Percentiles rank a stretch among this genome's conserved stretches.
Evolutionary conservation across 2,329 filamentous ascomycete genomes (phyloP).

Genomic region (Fusarium sp.): DNA sequence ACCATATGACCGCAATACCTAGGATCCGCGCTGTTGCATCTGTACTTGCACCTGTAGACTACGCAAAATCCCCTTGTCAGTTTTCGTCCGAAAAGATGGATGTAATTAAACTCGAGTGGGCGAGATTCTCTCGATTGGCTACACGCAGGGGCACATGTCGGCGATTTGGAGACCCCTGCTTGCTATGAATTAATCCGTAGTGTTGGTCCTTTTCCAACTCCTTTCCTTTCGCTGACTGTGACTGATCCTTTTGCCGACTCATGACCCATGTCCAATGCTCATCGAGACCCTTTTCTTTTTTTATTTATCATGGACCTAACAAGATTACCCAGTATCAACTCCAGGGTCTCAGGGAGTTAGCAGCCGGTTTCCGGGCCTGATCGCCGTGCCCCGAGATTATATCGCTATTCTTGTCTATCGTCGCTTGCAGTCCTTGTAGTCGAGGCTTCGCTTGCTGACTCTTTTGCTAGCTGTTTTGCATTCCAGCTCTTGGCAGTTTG

Average conservation of each 20-base stretch:
- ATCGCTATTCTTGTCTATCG: constrained; percentile 12
- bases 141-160: constrained; percentile 16
- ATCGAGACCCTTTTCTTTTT: constrained; percentile 21
- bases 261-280: constrained; percentile 15
- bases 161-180: constrained; percentile 32
- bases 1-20: constrained; percentile 24
- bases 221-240: constrained; percentile 12
- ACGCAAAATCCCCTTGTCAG: constrained; percentile 13
- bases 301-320: not conserved
- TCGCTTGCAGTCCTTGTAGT: constrained; percentile 11
- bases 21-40: not conserved
- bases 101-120: constrained; percentile 43
- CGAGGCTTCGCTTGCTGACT: constrained; percentile 9
- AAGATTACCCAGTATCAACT: constrained; percentile 28
- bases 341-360: constrained; percentile 23
- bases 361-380: constrained; percentile 17
- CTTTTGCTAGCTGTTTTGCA: constrained; percentile 10
- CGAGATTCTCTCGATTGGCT: constrained; percentile 36
- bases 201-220: constrained; percentile 8
- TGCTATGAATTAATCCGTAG: constrained; percentile 12
- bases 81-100: constrained; percentile 20
- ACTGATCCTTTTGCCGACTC: constrained; percentile 25
- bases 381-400: constrained; percentile 31
- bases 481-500: constrained; percentile 20
- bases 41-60: not conserved